Base-by-base conservation (phyloP, 768 basidiomycete species). In the Naematelia aurantialba region DNA sequence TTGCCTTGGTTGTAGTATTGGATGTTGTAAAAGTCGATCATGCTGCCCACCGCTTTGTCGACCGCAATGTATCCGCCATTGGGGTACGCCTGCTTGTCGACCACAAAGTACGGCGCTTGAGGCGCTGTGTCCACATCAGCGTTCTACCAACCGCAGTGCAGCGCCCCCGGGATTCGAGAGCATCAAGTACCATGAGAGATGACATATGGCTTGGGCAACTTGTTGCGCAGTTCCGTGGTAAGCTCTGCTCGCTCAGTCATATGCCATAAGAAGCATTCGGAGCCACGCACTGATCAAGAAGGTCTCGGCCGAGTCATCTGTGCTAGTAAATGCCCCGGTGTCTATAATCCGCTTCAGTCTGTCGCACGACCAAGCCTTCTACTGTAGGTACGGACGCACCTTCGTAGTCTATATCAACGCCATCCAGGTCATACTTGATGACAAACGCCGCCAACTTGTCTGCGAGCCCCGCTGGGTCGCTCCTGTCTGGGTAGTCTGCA, bases 391-490 rank as follows among this genome's bases (percentile, higher is more conserved):
- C 19, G 25, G 46, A 47, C 46, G 8, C 46, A 47, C 46, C 46
- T 26, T 76, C 87, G 66, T 87, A 88, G 72, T 88, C 87, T 31
- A 89, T 84, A 69, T 88, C 87, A 25, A 87, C 83, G 48, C 87
- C 87, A 65, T 88, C 87, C n/a, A 88, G 76, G 49, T 79, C 74
- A 58, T 81, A 85, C 45, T 83, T 62, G 59, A 82, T 83, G 8
- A 88, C 87, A 79, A 81, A 89, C 12, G 81, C 81, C 0, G 87
- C 86, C 73, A 88, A 80, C 1, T 81, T 82, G 60, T 84, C 82
- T 1, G 87, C 87, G 13, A 83, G 82, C 5, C 78, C 76, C 5
- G 83, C 76, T n/a, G 87, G 84, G 72, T 88, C 84, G 17, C 82
- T 83, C 45, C 82, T n/a, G n/a, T n/a, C n/a, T n/a, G n/a, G n/a